A percentile compares a stretch with the other conserved stretches of the same genome.
Evolutionary conservation across 805 yeast genomes (phyloP).

Genomic region (Candida cerambycidarum): DNA sequence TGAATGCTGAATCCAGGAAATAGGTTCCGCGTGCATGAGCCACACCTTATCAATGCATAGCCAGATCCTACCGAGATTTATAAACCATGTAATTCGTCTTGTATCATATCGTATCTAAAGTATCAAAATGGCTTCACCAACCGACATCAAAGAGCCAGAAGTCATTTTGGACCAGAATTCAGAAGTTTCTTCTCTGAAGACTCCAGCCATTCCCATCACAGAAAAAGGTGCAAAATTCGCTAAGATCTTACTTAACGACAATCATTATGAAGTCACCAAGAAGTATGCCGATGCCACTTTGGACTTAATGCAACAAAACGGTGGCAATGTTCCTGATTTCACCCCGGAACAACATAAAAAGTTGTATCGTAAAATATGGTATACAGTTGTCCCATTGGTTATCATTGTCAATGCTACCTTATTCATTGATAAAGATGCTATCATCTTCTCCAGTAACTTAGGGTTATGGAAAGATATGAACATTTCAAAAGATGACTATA

Average conservation of each 20-base stretch:
- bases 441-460: conserved; percentile 48
- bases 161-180: background rate
- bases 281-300: conserved; percentile 11
- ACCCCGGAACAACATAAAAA: conserved; percentile 14
- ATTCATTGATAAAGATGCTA: conserved; percentile 53
- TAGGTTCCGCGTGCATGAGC: background rate
- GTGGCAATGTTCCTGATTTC: conserved; percentile 10
- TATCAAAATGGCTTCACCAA: no score
- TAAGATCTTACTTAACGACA: conserved; percentile 10
- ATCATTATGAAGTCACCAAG: conserved; percentile 11
- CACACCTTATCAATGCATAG: background rate
- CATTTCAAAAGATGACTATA: conserved; percentile 42
- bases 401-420: conserved; percentile 37
- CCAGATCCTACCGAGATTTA: background rate
- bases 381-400: conserved; percentile 18
- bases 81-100: background rate
- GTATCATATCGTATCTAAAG: no score
- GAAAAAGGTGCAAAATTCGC: background rate
- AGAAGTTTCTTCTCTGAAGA: background rate
- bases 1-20: no score
- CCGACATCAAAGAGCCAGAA: background rate
- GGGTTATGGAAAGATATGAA: conserved; percentile 49
- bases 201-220: background rate
- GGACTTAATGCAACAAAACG: conserved; percentile 8
- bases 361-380: conserved; percentile 14